phyloP scores from a whole-genome alignment of 108 stramenopile genomes.

The Nitzschia sp. region DNA sequence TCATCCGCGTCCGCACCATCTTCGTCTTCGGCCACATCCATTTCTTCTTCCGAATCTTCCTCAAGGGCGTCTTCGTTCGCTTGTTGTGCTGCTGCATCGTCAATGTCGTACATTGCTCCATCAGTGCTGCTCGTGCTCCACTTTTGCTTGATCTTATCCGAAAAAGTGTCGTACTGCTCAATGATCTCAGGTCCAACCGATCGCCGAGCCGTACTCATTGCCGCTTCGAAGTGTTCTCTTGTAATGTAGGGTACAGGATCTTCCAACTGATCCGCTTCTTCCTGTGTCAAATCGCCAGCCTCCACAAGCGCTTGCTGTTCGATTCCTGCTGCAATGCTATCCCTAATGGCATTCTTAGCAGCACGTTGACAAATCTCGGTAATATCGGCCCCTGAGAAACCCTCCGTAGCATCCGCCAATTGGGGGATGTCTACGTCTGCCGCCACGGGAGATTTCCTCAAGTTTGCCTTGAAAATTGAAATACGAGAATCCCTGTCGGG shows the following conservation, averaged over 20 bases:
- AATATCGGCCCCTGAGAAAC: conserved; percentile 96
- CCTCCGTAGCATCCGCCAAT: conserved; percentile 86
- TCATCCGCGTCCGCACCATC: conserved; percentile 18
- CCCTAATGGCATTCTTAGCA: conserved; percentile 93
- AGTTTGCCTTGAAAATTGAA: conserved; percentile 95
- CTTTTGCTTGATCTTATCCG: conserved; percentile 83
- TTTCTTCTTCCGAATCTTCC: conserved; percentile 36
- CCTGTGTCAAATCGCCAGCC: conserved; percentile 82
- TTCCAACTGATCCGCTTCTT: conserved; percentile 76
- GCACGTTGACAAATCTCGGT: conserved; percentile 96
- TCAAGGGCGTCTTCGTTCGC: conserved; percentile 68
- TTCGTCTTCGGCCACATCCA: conserved; percentile 14
- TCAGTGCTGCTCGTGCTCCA: conserved; percentile 63
- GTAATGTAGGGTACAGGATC: conserved; percentile 84
- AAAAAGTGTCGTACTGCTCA: conserved; percentile 85
- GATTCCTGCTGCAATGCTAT: conserved; percentile 82
- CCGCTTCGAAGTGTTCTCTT: conserved; percentile 80
- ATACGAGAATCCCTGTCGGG: conserved; percentile 89
- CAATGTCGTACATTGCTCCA: conserved; percentile 70
- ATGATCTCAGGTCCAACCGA: conserved; percentile 87
- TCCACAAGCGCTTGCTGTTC: conserved; percentile 81
- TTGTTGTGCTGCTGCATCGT: conserved; percentile 77
- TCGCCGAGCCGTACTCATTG: conserved; percentile 87
- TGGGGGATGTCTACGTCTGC: conserved; percentile 74
- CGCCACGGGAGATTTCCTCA: conserved; percentile 91